Percentiles rank a stretch among this genome's conserved stretches.
Conservation (phyloP, 2,329 filamentous ascomycete species). For the Sclerotinia nivalis region DNA sequence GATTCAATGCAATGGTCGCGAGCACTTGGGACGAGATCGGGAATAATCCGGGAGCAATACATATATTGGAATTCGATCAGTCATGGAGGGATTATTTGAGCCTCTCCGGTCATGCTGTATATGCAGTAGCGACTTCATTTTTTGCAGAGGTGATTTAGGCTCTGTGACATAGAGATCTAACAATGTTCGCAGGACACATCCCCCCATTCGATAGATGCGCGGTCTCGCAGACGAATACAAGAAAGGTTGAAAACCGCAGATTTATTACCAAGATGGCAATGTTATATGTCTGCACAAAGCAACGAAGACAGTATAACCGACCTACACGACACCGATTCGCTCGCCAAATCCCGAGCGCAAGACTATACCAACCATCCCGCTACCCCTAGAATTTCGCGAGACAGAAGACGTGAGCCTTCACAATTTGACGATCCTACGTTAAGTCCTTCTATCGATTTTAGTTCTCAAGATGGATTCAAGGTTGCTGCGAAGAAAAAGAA, state of each 20-base stretch:
- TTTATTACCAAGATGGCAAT: slow-evolving; percentile 28
- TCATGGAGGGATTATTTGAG: background rate
- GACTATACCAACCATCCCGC: slow-evolving; percentile 30
- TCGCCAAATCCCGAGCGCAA: slow-evolving; percentile 35
- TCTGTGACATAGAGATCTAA: slow-evolving; percentile 40
- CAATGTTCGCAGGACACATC: slow-evolving; percentile 36
- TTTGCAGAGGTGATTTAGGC: slow-evolving; percentile 36
- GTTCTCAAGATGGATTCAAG: slow-evolving; percentile 53
- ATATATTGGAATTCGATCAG: slow-evolving; percentile 5
- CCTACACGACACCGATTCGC: slow-evolving; percentile 36
- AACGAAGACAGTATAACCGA: slow-evolving; percentile 28
- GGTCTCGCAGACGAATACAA: slow-evolving; percentile 34
- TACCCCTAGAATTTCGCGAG: slow-evolving; percentile 29
- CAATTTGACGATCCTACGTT: slow-evolving; percentile 51
- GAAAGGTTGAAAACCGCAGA: slow-evolving; percentile 33
- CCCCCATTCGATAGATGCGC: slow-evolving; percentile 36
- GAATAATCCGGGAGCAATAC: background rate
- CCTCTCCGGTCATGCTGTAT: slow-evolving; percentile 28
- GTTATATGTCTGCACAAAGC: slow-evolving; percentile 23
- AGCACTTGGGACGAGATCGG: slow-evolving; percentile 25
- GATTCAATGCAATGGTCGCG: background rate
- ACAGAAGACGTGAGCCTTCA: slow-evolving; percentile 33
- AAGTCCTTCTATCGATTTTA: slow-evolving; percentile 56
- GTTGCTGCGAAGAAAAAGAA: slow-evolving; percentile 56
- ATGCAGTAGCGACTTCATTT: slow-evolving; percentile 40